Conservation (phyloP, 2,329 filamentous ascomycete species). For the Cladosporium sp. region DNA sequence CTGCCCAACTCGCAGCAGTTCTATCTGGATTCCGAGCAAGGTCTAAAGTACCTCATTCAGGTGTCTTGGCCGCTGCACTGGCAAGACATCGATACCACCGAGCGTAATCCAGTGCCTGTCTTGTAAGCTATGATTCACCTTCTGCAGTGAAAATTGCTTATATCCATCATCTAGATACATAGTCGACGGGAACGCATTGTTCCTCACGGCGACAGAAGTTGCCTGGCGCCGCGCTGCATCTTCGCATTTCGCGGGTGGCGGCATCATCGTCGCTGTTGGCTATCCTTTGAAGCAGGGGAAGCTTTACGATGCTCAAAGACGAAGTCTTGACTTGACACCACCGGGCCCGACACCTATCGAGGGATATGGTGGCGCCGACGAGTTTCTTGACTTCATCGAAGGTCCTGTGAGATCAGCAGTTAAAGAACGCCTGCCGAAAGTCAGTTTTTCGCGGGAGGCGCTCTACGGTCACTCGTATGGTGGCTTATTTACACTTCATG, state of each 20-base stretch:
- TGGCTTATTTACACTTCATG: constrained; percentile 50
- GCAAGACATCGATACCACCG: constrained; percentile 18
- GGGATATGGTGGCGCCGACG: constrained; percentile 44
- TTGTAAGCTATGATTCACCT: constrained; percentile 23
- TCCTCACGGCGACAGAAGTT: constrained; percentile 31
- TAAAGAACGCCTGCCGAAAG: constrained; percentile 30
- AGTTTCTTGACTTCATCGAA: constrained; percentile 48
- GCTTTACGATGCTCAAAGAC: constrained; percentile 27
- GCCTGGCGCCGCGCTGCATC: constrained; percentile 26
- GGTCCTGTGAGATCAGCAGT: constrained; percentile 39
- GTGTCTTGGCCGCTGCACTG: constrained; percentile 32
- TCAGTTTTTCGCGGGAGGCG: constrained; percentile 41
- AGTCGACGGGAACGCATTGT: constrained; percentile 35
- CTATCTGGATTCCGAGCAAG: constrained; percentile 9
- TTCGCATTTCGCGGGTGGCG: constrained; percentile 22
- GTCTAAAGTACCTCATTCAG: constrained; percentile 28
- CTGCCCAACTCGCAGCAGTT: constrained; percentile 18
- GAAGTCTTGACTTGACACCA: constrained; percentile 20
- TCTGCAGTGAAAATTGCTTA: background rate
- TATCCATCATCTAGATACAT: constrained; percentile 25
- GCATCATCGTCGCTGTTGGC: constrained; percentile 32
- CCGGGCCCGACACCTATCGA: constrained; percentile 36
- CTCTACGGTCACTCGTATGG: constrained; percentile 54
- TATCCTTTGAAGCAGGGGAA: constrained; percentile 26
- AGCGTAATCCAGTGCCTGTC: constrained; percentile 15